Evolutionary conservation across 2,329 filamentous ascomycete species (phyloP).

Genomic region (Phyllachora maydis): DNA sequence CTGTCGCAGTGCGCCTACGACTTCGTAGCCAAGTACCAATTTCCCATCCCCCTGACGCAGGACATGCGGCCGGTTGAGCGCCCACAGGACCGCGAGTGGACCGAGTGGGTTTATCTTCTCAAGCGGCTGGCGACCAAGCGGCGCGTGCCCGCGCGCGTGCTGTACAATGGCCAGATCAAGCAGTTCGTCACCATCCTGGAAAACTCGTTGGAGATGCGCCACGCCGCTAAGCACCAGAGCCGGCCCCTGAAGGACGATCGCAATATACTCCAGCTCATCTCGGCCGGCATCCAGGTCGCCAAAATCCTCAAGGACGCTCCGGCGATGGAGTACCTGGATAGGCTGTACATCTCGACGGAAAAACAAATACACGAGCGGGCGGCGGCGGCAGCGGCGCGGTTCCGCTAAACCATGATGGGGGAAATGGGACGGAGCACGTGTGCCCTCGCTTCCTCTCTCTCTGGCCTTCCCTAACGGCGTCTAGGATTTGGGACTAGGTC

Average conservation of each 20-base stretch:
- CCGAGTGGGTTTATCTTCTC: conserved; percentile 76
- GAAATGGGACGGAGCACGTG: too few species aligned
- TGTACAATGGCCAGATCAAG: conserved; percentile 83
- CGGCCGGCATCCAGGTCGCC: conserved; percentile 69
- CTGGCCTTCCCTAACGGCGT: too few species aligned
- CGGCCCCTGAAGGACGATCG: conserved; percentile 73
- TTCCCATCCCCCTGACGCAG: conserved; percentile 65
- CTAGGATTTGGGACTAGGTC: too few species aligned
- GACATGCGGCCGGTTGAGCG: conserved; percentile 61
- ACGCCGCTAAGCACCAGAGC: conserved; percentile 66
- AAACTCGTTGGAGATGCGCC: conserved; percentile 74
- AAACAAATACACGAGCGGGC: conserved; percentile 52
- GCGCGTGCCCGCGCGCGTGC: conserved; percentile 61
- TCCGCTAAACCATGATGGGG: conserved; percentile 5
- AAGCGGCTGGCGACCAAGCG: conserved; percentile 74
- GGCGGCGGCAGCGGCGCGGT: conserved; percentile 9
- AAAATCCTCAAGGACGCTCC: conserved; percentile 71
- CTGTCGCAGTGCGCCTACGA: conserved; percentile 74
- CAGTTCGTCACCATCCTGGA: conserved; percentile 76
- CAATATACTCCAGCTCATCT: conserved; percentile 74
- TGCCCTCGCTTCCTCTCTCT: too few species aligned
- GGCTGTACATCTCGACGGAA: conserved; percentile 66
- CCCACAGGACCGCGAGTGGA: conserved; percentile 69
- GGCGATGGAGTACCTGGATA: conserved; percentile 67
- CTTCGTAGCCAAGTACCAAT: conserved; percentile 81